Percentiles rank a stretch among this genome's conserved stretches.
phyloP scores from a whole-genome alignment of 2,329 filamentous ascomycete genomes.

The Epichloe aotearoae region DNA sequence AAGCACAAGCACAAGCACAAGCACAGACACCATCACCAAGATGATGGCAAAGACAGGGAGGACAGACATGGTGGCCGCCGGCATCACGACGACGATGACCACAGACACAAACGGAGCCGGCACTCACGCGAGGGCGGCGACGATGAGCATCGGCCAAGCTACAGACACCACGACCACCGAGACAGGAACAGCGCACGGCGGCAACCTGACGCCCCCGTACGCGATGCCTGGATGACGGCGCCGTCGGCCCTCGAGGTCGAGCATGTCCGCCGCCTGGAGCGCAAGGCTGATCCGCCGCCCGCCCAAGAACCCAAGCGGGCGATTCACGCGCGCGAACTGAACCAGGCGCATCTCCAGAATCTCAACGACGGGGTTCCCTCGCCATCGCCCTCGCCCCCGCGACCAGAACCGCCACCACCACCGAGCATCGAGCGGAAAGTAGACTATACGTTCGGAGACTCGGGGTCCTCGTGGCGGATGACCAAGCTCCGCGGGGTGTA shows the following conservation, averaged over 20 bases:
- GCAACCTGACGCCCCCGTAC: constrained; percentile 43
- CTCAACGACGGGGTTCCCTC: constrained; percentile 35
- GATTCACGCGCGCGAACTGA: constrained; percentile 71
- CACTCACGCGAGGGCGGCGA: constrained; percentile 34
- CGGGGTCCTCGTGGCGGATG: constrained; percentile 91
- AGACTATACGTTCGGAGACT: constrained; percentile 77
- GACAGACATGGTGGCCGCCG: constrained; percentile 19
- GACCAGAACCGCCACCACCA: background rate
- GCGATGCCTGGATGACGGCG: constrained; percentile 92
- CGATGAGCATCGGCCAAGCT: constrained; percentile 31
- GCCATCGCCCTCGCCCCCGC: background rate
- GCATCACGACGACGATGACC: constrained; percentile 23
- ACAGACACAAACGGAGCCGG: constrained; percentile 48
- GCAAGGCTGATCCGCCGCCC: constrained; percentile 39
- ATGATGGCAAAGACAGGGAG: constrained; percentile 18
- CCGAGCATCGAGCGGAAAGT: constrained; percentile 41
- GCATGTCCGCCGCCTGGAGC: constrained; percentile 51
- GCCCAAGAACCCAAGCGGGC: constrained; percentile 52
- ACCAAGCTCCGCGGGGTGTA: constrained; percentile 84
- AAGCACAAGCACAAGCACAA: constrained; percentile 37
- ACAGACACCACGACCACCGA: constrained; percentile 15
- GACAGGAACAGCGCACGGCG: constrained; percentile 36
- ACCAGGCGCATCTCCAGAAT: constrained; percentile 43
- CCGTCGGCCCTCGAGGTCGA: constrained; percentile 74
- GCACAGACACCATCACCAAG: constrained; percentile 32